phyloP scores from a whole-genome alignment of 208 protist genomes.

The Naegleria fowleri region DNA sequence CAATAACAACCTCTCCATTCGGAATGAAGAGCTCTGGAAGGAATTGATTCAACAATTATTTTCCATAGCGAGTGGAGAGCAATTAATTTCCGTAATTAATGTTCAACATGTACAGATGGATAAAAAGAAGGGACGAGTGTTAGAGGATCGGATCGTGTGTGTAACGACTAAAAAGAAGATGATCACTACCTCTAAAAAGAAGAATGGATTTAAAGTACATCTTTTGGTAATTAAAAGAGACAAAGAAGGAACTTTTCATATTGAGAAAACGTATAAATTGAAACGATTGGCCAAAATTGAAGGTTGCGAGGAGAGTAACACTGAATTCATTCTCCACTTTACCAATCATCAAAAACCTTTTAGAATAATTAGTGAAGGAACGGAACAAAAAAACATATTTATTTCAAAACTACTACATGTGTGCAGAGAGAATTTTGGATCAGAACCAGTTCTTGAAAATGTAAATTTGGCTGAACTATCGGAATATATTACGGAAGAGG shows the following conservation, averaged over 20 bases:
- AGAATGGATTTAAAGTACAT: not conserved
- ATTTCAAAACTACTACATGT: not conserved
- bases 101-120: not conserved
- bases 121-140: not conserved
- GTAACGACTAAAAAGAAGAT: conserved; percentile 22
- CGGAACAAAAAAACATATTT: conserved; percentile 10
- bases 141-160: not conserved
- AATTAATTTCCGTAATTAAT: conserved; percentile 1
- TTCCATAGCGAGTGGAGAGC: not conserved
- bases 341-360: not conserved
- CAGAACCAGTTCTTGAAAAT: not conserved
- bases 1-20: too few relatives aligned
- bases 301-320: not conserved
- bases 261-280: conserved; percentile 7
- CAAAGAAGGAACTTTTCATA: not conserved
- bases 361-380: not conserved
- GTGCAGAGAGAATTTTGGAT: not conserved
- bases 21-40: not conserved
- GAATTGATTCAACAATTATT: not conserved
- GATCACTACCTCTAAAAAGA: conserved; percentile 2
- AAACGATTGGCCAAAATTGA: conserved; percentile 9
- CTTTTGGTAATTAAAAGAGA: not conserved
- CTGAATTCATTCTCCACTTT: conserved; percentile 6
- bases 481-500: not conserved
- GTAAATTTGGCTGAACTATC: not conserved